A percentile compares a stretch with the other conserved stretches of the same genome.
Evolutionary conservation across 805 yeast species (phyloP).

Genomic region (Metschnikowia similis): DNA sequence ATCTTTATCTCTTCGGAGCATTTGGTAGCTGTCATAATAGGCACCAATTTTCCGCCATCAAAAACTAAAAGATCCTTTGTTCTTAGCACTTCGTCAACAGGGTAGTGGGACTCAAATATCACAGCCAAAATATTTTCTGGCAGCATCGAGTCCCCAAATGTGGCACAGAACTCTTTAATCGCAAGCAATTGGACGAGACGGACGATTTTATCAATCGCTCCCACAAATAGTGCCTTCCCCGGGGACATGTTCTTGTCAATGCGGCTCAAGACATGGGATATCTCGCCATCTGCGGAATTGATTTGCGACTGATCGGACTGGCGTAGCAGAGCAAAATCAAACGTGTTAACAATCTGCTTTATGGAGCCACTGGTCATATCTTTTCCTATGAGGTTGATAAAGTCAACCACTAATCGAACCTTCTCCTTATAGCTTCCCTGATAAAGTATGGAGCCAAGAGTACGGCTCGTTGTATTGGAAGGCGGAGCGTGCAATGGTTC

Average conservation of each 20-base stretch:
- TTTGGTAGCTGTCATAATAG: background rate
- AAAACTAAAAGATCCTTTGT: slow-evolving; percentile 8
- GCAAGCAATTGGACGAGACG: slow-evolving; percentile 13
- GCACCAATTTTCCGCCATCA: background rate
- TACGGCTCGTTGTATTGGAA: background rate
- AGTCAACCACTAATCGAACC: slow-evolving; percentile 13
- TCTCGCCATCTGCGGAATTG: slow-evolving; percentile 5
- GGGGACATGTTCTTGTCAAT: slow-evolving; percentile 12
- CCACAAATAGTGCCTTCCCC: slow-evolving; percentile 12
- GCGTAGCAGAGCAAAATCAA: slow-evolving; percentile 8
- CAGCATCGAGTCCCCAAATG: slow-evolving; percentile 1
- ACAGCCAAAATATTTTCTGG: slow-evolving; percentile 2
- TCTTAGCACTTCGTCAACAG: slow-evolving; percentile 7
- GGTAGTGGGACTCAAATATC: slow-evolving; percentile 7
- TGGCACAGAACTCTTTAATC: slow-evolving; percentile 1
- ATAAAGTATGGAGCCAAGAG: slow-evolving; percentile 11
- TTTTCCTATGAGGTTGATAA: slow-evolving; percentile 5
- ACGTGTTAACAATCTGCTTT: slow-evolving; percentile 5
- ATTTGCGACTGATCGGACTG: background rate
- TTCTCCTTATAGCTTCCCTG: slow-evolving; percentile 18
- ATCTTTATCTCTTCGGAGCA: slow-evolving; percentile 5
- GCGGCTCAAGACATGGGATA: slow-evolving; percentile 5
- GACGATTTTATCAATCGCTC: slow-evolving; percentile 13
- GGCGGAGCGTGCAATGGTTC: background rate
- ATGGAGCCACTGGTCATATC: slow-evolving; percentile 9